These are phyloP conservation scores for Cyclanthera cordifolia DNA, from an alignment of 306 rosid genomes.

Conservation along the genomic window DNA sequence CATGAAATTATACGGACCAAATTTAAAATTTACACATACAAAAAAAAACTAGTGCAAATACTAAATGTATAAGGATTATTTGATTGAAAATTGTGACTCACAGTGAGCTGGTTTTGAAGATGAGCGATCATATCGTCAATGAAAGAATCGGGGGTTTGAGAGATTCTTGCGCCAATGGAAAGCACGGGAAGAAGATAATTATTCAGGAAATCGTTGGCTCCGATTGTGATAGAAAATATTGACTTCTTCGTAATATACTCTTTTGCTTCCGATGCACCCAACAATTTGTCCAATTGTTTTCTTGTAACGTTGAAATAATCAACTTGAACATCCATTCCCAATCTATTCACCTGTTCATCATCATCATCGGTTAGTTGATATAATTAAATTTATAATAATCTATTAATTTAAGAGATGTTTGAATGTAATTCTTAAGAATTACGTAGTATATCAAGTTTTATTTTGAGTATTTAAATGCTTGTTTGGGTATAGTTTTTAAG, in stretches of 20 bases:
- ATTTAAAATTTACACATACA: no score
- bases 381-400: no score
- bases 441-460: no score
- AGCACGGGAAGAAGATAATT: conserved; percentile 82
- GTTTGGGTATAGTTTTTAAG: no score
- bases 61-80: no score
- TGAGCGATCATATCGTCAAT: conserved; percentile 65
- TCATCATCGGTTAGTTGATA: no score
- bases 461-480: no score
- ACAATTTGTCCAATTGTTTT: conserved; percentile 45
- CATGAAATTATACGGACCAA: no score
- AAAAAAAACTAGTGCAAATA: no score
- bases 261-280: conserved; percentile 55
- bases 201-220: conserved; percentile 82
- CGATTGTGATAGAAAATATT: conserved; percentile 60
- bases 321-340: conserved; percentile 83
- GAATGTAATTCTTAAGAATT: no score
- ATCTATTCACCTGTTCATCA: conserved; percentile 36
- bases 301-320: conserved; percentile 76
- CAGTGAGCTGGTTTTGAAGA: conserved; percentile 59
- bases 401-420: no score
- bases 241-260: conserved; percentile 48
- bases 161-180: conserved; percentile 72
- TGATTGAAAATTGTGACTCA: conserved; percentile 6
- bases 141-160: conserved; percentile 61